phyloP scores from a whole-genome alignment of 208 protist genomes.

The Leptomonas pyrrhocoris region DNA sequence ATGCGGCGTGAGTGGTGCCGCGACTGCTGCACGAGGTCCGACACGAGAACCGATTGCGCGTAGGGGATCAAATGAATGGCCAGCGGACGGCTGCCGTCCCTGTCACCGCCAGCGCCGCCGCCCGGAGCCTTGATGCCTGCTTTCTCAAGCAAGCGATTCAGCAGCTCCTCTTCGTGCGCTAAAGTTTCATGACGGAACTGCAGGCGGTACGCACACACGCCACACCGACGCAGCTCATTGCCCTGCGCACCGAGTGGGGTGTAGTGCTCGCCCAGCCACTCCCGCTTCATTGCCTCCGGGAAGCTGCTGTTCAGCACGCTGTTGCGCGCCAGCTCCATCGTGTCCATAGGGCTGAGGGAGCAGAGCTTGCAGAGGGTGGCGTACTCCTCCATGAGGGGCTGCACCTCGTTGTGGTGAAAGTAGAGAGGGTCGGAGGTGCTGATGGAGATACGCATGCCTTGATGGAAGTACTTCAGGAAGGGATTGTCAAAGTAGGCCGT shows the following conservation, averaged over 20 bases:
- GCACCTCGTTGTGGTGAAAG: conserved; percentile 83
- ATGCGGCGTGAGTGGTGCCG: conserved; percentile 42
- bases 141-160: conserved; percentile 75
- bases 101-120: conserved; percentile 11
- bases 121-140: conserved; percentile 46
- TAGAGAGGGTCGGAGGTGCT: conserved; percentile 97
- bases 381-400: conserved; percentile 91
- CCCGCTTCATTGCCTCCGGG: conserved; percentile 63
- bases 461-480: conserved; percentile 93
- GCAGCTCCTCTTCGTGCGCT: conserved; percentile 77
- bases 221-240: conserved; percentile 70
- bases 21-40: conserved; percentile 56
- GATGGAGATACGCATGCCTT: conserved; percentile 96
- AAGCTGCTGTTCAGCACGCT: conserved; percentile 91
- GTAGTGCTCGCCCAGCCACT: conserved; percentile 81
- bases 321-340: conserved; percentile 90
- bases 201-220: conserved; percentile 83
- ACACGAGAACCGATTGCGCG: conserved; percentile 47
- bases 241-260: conserved; percentile 34
- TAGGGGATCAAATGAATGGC: conserved; percentile 48
- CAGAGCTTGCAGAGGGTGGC: conserved; percentile 85
- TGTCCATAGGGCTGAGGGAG: conserved; percentile 75
- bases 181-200: conserved; percentile 84
- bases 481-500: conserved; percentile 96
- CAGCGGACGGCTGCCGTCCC: conserved; percentile 17